Base-by-base conservation (phyloP, 345 rosid genomes). In the Clausena lansium region DNA sequence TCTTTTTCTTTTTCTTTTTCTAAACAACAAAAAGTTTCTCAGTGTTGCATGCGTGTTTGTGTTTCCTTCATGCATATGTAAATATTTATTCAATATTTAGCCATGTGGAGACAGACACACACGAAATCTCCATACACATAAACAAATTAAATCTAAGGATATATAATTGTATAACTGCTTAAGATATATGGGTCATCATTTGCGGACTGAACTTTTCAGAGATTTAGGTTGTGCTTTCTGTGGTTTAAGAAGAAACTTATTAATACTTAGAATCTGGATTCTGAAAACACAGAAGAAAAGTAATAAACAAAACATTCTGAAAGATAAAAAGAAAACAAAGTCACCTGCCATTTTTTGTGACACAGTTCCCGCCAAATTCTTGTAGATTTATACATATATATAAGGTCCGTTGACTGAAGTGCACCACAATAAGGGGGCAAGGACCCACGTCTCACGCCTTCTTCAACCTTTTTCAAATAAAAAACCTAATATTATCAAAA, bases 371-470 rank as follows among this genome's bases (percentile, higher is more conserved):
- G 80, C 84, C 81, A 86, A 84, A 89, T 85, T 84, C 82, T 81
- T 84, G 85, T 77, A 52, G 57, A 52, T 19, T 13, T 5, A 52
- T 52, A 78, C 82, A 77, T 77, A 79, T 78, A 78, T 61, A 81
- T 76, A 79, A 82, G 65, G 72, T 62, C 50, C 41, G 78, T 83
- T 87, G 92, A 89, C 89, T 80, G 81, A 76, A 66, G 25, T 83
- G 88, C 85, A 64, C 87, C 87, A 77, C 85, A 76, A 77, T 74
- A 79, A 73, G 91, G 89, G 76, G 65, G 85, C 88, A 87, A 78
- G 77, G 36, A 77, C 91, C 91, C 93, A 82, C 87, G 85, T 83
- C 88, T 81, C 87, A 83, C 88, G 91, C 88, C 79, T 81, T 81
- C 78, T 70, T 75, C 76, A 39, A 67, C 39, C 67, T 54, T 71